Evolutionary conservation across 2,329 filamentous ascomycete species (phyloP).

Genomic region (Neobulgaria alba): DNA sequence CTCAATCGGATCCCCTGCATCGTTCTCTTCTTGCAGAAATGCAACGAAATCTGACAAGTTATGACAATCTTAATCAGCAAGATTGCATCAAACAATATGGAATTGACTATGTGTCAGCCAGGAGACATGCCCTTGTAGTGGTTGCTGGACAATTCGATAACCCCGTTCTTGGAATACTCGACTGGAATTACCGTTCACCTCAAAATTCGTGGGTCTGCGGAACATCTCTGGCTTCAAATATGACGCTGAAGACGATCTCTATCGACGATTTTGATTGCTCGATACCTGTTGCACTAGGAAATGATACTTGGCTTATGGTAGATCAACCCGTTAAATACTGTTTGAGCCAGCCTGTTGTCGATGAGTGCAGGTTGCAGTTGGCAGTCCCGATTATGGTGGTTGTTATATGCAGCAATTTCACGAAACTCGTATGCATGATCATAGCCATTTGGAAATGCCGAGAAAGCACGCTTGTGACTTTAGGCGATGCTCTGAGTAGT

Average conservation of each 20-base stretch:
- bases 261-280: conserved; percentile 14
- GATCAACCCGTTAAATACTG: conserved; percentile 12
- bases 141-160: conserved; percentile 7
- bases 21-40: conserved; percentile 7
- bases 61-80: conserved; percentile 7
- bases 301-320: conserved; percentile 9
- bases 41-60: conserved; percentile 12
- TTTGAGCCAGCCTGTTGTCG: conserved; percentile 9
- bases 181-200: conserved; percentile 10
- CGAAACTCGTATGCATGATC: conserved; percentile 10
- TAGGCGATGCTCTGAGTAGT: conserved; percentile 11
- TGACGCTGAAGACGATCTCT: conserved; percentile 8
- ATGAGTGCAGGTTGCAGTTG: conserved; percentile 15
- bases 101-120: conserved; percentile 10
- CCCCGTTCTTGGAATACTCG: conserved; percentile 11
- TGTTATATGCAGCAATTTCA: conserved; percentile 13
- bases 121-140: conserved; percentile 11
- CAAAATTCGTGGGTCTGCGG: conserved; percentile 15
- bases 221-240: conserved; percentile 5
- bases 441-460: conserved; percentile 10
- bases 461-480: conserved; percentile 12
- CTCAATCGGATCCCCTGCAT: conserved; percentile 7
- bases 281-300: conserved; percentile 5
- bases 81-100: conserved; percentile 13
- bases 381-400: conserved; percentile 14